Conservation (phyloP, 2,329 filamentous ascomycete species). For the Chrysoporthe cubensis region DNA sequence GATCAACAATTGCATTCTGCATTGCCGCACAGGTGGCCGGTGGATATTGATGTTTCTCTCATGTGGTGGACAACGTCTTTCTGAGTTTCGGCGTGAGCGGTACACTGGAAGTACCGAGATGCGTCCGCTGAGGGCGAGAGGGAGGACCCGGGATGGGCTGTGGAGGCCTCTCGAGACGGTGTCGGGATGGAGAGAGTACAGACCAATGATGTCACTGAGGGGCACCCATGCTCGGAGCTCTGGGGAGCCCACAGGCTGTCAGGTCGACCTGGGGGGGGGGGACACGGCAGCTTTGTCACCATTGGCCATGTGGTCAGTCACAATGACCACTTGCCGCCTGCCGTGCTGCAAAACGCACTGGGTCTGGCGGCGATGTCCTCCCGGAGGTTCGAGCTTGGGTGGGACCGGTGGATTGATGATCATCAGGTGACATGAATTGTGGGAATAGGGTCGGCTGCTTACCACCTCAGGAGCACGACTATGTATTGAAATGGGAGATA, state of each 20-base stretch:
- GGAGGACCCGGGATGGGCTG: not conserved
- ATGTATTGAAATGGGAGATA: not conserved
- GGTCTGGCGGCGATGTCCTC: not conserved
- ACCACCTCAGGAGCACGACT: not conserved
- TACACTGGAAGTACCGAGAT: not conserved
- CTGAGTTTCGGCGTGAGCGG: too few relatives aligned
- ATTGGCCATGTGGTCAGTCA: too few relatives aligned
- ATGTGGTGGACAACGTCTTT: not conserved
- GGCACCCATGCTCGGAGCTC: conserved; percentile 3
- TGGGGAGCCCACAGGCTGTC: conserved; percentile 17
- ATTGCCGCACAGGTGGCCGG: not conserved
- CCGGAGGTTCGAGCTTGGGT: conserved; percentile 3
- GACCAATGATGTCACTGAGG: conserved; percentile 4
- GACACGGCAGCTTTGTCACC: not conserved
- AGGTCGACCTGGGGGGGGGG: conserved; percentile 6
- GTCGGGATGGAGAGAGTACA: too few relatives aligned
- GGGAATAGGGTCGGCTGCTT: conserved; percentile 3
- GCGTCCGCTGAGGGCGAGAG: too few relatives aligned
- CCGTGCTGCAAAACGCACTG: not conserved
- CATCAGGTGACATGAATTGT: not conserved
- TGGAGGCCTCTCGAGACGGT: not conserved
- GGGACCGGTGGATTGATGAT: not conserved
- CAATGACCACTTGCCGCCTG: not conserved
- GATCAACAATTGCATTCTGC: not conserved
- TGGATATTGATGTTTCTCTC: not conserved